Conservation (phyloP, 441 rosid species). For the Dalechampia spathulata region DNA sequence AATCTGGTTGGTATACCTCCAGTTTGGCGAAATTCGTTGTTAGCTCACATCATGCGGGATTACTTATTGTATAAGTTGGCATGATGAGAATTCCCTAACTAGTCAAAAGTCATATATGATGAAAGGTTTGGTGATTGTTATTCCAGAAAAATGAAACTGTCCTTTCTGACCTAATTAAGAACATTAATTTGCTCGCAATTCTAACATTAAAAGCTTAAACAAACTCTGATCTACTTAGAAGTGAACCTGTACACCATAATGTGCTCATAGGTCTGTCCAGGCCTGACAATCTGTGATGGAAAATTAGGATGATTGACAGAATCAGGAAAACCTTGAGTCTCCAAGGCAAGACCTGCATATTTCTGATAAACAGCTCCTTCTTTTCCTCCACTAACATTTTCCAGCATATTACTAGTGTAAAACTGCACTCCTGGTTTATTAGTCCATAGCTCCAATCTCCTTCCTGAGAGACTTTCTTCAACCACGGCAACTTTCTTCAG, state of each 20-base stretch:
- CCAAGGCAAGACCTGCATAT: slow-evolving; percentile 49
- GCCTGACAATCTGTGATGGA: slow-evolving; percentile 42
- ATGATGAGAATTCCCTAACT: background rate
- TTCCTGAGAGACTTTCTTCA: slow-evolving; percentile 38
- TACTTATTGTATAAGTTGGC: background rate
- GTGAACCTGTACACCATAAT: slow-evolving; percentile 43
- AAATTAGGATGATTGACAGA: slow-evolving; percentile 44
- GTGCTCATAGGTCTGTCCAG: slow-evolving; percentile 34
- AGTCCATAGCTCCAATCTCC: slow-evolving; percentile 75
- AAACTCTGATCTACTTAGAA: slow-evolving; percentile 4
- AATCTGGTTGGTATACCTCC: background rate
- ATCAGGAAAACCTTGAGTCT: slow-evolving; percentile 74
- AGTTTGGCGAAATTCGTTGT: background rate
- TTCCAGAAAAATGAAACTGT: no score
- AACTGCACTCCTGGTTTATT: slow-evolving; percentile 66
- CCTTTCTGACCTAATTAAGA: no score
- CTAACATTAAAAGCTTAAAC: background rate
- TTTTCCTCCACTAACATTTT: slow-evolving; percentile 36
- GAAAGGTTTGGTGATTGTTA: no score
- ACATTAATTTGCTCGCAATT: background rate
- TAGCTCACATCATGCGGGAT: background rate
- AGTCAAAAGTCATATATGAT: no score
- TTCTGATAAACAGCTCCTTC: slow-evolving; percentile 32
- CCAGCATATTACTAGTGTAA: slow-evolving; percentile 52
- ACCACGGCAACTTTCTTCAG: slow-evolving; percentile 47